A percentile compares a stretch with the other conserved stretches of the same genome.
Conservation (phyloP, 2,329 filamentous ascomycete genomes). For the Cyanodermella asteris region DNA sequence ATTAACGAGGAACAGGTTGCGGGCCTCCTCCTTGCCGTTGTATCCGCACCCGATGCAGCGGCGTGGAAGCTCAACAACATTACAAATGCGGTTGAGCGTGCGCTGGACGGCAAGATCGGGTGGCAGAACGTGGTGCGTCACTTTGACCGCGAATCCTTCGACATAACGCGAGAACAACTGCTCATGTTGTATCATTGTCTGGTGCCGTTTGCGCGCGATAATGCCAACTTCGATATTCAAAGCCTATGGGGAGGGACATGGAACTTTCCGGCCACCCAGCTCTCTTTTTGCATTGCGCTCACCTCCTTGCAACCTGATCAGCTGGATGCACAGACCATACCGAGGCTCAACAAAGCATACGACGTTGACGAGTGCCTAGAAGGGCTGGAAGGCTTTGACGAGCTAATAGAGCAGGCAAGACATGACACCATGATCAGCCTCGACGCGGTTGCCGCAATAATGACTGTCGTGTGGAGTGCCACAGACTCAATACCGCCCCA, state of each 20-base stretch:
- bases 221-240: slow-evolving; percentile 58
- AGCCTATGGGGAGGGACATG: slow-evolving; percentile 75
- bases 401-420: slow-evolving; percentile 43
- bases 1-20: slow-evolving; percentile 68
- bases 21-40: slow-evolving; percentile 51
- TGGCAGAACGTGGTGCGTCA: slow-evolving; percentile 50
- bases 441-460: slow-evolving; percentile 51
- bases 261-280: slow-evolving; percentile 66
- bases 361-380: slow-evolving; percentile 40
- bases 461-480: slow-evolving; percentile 44
- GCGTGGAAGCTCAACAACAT: no score
- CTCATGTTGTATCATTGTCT: slow-evolving; percentile 60
- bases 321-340: slow-evolving; percentile 68
- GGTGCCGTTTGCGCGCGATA: slow-evolving; percentile 43
- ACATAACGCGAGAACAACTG: slow-evolving; percentile 62
- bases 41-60: slow-evolving; percentile 35
- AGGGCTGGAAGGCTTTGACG: slow-evolving; percentile 35
- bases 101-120: no score
- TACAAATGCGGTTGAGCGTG: no score
- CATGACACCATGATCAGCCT: slow-evolving; percentile 77
- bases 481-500: slow-evolving; percentile 30
- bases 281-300: slow-evolving; percentile 85
- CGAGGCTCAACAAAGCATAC: slow-evolving; percentile 59
- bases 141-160: slow-evolving; percentile 61
- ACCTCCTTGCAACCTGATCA: slow-evolving; percentile 52